Evolutionary conservation across 2,329 filamentous ascomycete genomes (phyloP), one percentile per base, ranked within the genome.

Genomic region (Pseudopyricularia cyperi): DNA sequence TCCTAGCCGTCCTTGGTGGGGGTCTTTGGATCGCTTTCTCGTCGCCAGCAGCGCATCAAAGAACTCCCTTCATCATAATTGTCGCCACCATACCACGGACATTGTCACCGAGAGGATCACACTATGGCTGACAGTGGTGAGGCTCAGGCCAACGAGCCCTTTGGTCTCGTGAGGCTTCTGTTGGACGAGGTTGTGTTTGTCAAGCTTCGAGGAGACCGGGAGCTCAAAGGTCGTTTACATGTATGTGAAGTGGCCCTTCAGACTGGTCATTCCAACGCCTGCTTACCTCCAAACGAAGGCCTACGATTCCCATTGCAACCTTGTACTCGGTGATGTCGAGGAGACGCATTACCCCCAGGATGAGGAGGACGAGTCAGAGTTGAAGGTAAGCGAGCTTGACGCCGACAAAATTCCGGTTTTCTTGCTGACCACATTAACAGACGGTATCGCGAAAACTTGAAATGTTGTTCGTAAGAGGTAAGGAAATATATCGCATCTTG

Each of bases 381-480:
- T 89, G 61, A 87, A 82, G 75, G 87, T 90, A 65, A 59, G 74
- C 58, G 46, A 17, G 28, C 17, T 50, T 52, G 17, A 46, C 7
- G 11, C 15, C 5, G 12, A 8, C 32, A 28, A 8, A 26, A 15
- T 33, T 14, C 15, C 33, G 52, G 33, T 50, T 57, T 17, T 51
- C n/a, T 17, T 37, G 8, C 17, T 48, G 5, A 46, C 48, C 33
- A 17, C 30, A 30, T 11, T 26, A 28, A 52, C 5, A 95, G 87
- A 95, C 90, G 14, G 82, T 93, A 56, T 95, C 91, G 72, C 95
- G 95, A 71, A 94, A 96, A 68, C 94, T 89, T 44, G 93, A 97
- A 66, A 98, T 98, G 93, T 73, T 98, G 19, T 98, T 98, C 66
- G 91, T 98, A 54, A 77, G 93, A 87, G 91, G 90, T 91, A 71